Percentiles rank a stretch among this genome's conserved stretches.
Conservation (phyloP, 169 alveolate genomes). For the Eimeria sp. region DNA sequence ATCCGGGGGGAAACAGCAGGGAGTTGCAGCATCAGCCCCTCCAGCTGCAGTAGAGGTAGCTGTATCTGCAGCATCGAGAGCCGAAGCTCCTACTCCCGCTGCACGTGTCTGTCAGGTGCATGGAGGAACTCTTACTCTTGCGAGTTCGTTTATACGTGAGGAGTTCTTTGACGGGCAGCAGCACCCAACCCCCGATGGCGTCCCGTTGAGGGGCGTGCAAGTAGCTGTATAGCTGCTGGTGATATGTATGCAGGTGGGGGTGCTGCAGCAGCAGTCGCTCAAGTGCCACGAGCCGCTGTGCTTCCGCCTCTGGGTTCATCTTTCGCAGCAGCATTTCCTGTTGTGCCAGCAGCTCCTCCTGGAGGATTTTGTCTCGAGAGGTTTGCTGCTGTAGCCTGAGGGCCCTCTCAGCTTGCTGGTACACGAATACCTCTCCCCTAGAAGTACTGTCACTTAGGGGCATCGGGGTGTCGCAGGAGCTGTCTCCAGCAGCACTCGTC, state of each 20-base stretch:
- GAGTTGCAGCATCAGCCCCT: no score
- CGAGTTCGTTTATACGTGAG: slow-evolving; percentile 23
- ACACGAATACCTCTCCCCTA: no score
- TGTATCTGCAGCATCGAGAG: no score
- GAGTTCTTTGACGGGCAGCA: slow-evolving; percentile 47
- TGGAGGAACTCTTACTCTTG: background rate
- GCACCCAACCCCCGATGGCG: slow-evolving; percentile 38
- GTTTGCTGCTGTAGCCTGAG: slow-evolving; percentile 63
- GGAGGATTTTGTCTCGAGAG: slow-evolving; percentile 4
- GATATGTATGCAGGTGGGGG: slow-evolving; percentile 53
- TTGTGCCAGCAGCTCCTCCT: slow-evolving; percentile 56
- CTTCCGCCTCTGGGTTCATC: slow-evolving; percentile 1
- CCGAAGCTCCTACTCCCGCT: background rate
- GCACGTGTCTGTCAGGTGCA: background rate
- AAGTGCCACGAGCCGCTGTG: slow-evolving; percentile 10
- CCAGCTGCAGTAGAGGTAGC: background rate
- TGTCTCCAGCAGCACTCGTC: background rate
- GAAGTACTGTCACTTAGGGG: background rate
- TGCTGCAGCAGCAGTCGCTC: slow-evolving; percentile 32
- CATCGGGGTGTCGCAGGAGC: background rate
- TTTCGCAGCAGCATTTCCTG: slow-evolving; percentile 46
- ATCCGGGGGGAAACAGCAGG: background rate
- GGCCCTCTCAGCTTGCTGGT: slow-evolving; percentile 64
- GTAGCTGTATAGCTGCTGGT: slow-evolving; percentile 16
- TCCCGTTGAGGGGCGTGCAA: slow-evolving; percentile 1